Evolutionary conservation across 148 eudicot genomes (phyloP).

Genomic region (Bassia scoparia): DNA sequence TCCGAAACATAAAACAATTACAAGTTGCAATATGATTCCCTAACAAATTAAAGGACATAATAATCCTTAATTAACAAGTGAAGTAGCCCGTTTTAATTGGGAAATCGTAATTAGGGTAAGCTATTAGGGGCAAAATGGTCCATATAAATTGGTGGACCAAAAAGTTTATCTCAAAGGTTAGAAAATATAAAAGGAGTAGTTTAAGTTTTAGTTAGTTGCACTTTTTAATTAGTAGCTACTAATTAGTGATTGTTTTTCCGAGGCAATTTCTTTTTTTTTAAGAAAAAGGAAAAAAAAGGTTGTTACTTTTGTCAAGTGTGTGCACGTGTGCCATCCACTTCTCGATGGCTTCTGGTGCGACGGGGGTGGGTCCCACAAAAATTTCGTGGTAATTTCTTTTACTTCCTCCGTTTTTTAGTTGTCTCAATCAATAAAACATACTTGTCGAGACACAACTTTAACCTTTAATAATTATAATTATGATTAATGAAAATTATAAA

Average conservation of each 20-base stretch:
- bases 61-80: background rate
- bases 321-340: conserved; percentile 33
- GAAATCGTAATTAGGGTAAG: conserved; percentile 4
- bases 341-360: conserved; percentile 20
- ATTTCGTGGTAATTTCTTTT: background rate
- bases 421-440: too few species aligned
- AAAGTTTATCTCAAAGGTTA: conserved; percentile 6
- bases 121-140: conserved; percentile 15
- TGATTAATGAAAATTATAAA: too few species aligned
- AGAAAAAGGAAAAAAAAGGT: background rate
- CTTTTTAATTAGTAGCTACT: conserved; percentile 25
- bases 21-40: background rate
- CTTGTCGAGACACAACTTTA: too few species aligned
- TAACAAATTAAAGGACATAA: conserved; percentile 2
- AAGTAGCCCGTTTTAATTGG: background rate
- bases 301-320: conserved; percentile 15
- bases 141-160: background rate
- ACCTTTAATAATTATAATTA: too few species aligned
- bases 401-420: too few species aligned
- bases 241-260: conserved; percentile 28
- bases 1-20: background rate
- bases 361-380: conserved; percentile 13
- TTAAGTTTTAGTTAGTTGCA: conserved; percentile 18
- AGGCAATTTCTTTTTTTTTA: conserved; percentile 8
- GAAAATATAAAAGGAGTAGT: background rate